Percentiles rank a stretch among this genome's conserved stretches.
Evolutionary conservation across 176 grass and related monocot species (phyloP).

Genomic region (Avena sativa): DNA sequence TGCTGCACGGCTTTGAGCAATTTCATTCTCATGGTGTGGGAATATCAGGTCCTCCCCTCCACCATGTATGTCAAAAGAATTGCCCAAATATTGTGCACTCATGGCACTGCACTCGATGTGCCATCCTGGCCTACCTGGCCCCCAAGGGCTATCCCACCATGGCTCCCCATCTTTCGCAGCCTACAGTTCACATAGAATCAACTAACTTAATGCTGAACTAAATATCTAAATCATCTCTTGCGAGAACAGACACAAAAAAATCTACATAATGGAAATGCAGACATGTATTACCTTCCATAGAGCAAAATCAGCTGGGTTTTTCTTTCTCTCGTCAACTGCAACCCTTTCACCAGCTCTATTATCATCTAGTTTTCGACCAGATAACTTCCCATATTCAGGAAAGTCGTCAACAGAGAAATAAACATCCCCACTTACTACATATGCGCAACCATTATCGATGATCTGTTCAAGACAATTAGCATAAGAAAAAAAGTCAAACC

Average conservation of each 20-base stretch:
- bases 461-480: slow-evolving; percentile 65
- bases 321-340: slow-evolving; percentile 86
- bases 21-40: slow-evolving; percentile 99
- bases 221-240: slow-evolving; percentile 15
- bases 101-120: slow-evolving; percentile 98
- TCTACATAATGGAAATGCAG: background rate
- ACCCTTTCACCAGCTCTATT: slow-evolving; percentile 98
- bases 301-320: slow-evolving; percentile 96
- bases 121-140: slow-evolving; percentile 88
- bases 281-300: slow-evolving; percentile 82
- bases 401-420: slow-evolving; percentile 93
- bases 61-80: slow-evolving; percentile 93
- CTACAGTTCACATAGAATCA: slow-evolving; percentile 48
- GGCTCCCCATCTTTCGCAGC: slow-evolving; percentile 91
- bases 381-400: slow-evolving; percentile 81
- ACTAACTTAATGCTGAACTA: slow-evolving; percentile 13
- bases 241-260: slow-evolving; percentile 3
- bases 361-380: slow-evolving; percentile 93
- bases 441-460: slow-evolving; percentile 79
- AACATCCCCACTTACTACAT: slow-evolving; percentile 80
- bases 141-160: slow-evolving; percentile 96
- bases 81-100: slow-evolving; percentile 85
- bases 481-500: slow-evolving; percentile 27
- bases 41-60: slow-evolving; percentile 92
- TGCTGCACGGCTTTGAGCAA: slow-evolving; percentile 91